Evolutionary conservation across 257 asterid species (phyloP).

Genomic region (Jacaranda copaia): DNA sequence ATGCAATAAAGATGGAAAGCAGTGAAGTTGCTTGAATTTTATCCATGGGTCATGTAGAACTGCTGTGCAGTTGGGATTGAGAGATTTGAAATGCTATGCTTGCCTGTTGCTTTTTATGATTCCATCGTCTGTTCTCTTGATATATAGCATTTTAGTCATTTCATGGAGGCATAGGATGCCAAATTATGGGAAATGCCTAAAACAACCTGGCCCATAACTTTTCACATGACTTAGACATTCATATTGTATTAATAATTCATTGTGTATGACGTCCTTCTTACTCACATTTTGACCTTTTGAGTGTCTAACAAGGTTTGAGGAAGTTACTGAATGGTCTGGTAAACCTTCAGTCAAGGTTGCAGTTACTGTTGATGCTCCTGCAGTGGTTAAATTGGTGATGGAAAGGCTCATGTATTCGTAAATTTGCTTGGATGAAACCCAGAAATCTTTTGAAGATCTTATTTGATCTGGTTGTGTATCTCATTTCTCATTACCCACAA

Average conservation of each 20-base stretch:
- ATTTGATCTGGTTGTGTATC: background rate
- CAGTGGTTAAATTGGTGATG: constrained; percentile 76
- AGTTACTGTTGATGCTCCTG: constrained; percentile 89
- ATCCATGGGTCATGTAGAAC: background rate
- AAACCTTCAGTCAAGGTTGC: constrained; percentile 93
- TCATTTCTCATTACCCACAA: background rate
- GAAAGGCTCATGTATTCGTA: constrained; percentile 80
- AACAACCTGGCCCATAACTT: background rate
- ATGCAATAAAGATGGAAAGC: background rate
- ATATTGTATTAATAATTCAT: background rate
- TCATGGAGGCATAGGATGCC: background rate
- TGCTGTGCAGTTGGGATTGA: background rate
- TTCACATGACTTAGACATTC: background rate
- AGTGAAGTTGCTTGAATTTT: background rate
- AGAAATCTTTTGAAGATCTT: background rate
- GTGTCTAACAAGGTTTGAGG: constrained; percentile 61
- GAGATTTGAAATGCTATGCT: background rate
- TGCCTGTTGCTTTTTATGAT: background rate
- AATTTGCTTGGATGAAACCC: constrained; percentile 4
- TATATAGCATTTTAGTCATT: background rate
- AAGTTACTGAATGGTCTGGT: constrained; percentile 83
- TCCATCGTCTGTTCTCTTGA: background rate
- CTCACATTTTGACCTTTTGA: constrained; percentile 24
- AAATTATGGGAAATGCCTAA: background rate
- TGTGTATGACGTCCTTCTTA: background rate